phyloP scores from a whole-genome alignment of 1,284 basidiomycete genomes.

The Tilletia caries region DNA sequence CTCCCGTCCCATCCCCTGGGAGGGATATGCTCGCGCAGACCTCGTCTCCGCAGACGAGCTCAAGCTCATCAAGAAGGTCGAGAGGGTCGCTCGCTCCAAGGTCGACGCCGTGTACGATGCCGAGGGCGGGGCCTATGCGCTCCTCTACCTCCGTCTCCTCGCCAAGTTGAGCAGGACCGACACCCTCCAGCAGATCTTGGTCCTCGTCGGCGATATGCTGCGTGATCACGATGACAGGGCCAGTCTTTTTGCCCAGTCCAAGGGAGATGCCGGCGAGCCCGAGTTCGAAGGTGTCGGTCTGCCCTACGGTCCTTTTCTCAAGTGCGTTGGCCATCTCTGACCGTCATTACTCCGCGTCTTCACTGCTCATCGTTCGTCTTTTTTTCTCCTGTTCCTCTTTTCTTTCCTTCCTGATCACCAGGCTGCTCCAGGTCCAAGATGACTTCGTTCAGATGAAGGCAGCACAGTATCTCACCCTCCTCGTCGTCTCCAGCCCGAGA shows the following conservation, averaged over 20 bases:
- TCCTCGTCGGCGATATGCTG: constrained; percentile 85
- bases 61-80: constrained; percentile 63
- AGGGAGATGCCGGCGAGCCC: constrained; percentile 29
- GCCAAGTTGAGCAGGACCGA: constrained; percentile 89
- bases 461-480: constrained; percentile 78
- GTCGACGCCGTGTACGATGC: constrained; percentile 66
- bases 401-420: constrained; percentile 47
- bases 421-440: constrained; percentile 78
- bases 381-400: constrained; percentile 16
- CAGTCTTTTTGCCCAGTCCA: constrained; percentile 45
- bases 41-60: constrained; percentile 85
- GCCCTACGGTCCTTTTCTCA: constrained; percentile 77
- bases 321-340: constrained; percentile 60
- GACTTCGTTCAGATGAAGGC: constrained; percentile 89
- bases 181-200: constrained; percentile 87
- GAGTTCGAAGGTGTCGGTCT: constrained; percentile 55
- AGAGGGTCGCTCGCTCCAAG: constrained; percentile 53
- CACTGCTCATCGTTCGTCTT: background rate
- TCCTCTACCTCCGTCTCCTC: constrained; percentile 84
- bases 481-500: constrained; percentile 63
- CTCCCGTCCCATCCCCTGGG: constrained; percentile 90
- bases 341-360: background rate
- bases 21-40: constrained; percentile 93
- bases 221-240: constrained; percentile 59
- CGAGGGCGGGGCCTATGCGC: constrained; percentile 64